phyloP scores from a whole-genome alignment of 306 rosid species.

The Rosa lucieae region DNA sequence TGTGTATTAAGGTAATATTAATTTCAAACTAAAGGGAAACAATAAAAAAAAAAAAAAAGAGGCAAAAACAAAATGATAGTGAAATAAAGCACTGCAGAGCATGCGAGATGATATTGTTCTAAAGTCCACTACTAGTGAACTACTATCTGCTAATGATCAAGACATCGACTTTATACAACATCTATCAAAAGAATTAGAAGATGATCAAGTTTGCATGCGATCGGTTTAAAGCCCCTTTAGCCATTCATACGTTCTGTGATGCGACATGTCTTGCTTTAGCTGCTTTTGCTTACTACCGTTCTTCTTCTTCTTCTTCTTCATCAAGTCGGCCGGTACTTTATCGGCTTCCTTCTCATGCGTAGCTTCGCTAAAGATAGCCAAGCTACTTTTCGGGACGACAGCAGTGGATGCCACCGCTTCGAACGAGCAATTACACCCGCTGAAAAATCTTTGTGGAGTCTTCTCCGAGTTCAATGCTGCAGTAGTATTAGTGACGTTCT shows the following conservation, averaged over 20 bases:
- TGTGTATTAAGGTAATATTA: background rate
- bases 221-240: conserved; percentile 40
- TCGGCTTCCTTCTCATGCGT: conserved; percentile 5
- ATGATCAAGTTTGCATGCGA: conserved; percentile 50
- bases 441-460: conserved; percentile 37
- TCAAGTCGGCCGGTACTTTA: conserved; percentile 23
- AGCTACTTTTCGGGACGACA: conserved; percentile 29
- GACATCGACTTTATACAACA: conserved; percentile 19
- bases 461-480: conserved; percentile 22
- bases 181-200: background rate
- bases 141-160: conserved; percentile 16
- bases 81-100: conserved; percentile 14
- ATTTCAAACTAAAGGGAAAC: conserved; percentile 20
- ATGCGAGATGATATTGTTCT: conserved; percentile 15
- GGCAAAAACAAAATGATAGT: conserved; percentile 10
- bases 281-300: conserved; percentile 28
- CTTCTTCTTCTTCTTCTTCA: conserved; percentile 12
- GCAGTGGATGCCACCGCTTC: conserved; percentile 43
- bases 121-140: conserved; percentile 3
- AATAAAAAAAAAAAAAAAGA: too few species aligned
- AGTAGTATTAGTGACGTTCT: background rate
- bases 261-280: conserved; percentile 59
- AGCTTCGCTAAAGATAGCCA: background rate
- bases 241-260: conserved; percentile 82
- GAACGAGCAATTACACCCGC: conserved; percentile 66